Percentiles rank a stretch among this genome's conserved stretches.
Evolutionary conservation across 2,329 filamentous ascomycete species (phyloP).

Genomic region (Stenocarpella maydis): DNA sequence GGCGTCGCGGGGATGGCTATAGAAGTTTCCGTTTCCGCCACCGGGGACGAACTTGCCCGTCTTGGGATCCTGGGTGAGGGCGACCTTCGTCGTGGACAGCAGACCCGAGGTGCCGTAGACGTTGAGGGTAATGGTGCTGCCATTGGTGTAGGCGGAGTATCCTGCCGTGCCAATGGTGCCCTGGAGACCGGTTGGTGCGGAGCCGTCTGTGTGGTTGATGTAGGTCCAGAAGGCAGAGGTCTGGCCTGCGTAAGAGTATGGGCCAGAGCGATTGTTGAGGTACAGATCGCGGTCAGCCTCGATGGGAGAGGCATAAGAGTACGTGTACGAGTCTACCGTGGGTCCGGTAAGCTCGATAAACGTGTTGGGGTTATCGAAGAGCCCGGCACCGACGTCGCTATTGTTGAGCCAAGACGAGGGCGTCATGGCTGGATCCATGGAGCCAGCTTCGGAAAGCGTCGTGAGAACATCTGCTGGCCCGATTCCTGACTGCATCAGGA

Average conservation of each 20-base stretch:
- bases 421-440: constrained; percentile 38
- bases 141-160: constrained; percentile 48
- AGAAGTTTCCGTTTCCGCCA: constrained; percentile 54
- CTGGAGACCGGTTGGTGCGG: constrained; percentile 53
- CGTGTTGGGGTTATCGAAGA: constrained; percentile 66
- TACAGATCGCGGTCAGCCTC: constrained; percentile 54
- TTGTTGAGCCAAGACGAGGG: constrained; percentile 57
- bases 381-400: constrained; percentile 55
- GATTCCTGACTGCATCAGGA: constrained; percentile 52
- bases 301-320: constrained; percentile 55
- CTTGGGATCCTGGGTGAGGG: constrained; percentile 42
- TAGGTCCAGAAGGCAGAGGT: constrained; percentile 62
- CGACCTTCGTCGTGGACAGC: constrained; percentile 55
- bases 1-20: constrained; percentile 56
- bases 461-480: constrained; percentile 41
- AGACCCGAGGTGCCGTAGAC: constrained; percentile 65
- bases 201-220: constrained; percentile 51
- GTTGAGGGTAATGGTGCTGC: constrained; percentile 62
- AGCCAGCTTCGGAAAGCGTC: constrained; percentile 27
- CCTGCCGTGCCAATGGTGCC: constrained; percentile 61
- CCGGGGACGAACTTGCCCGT: constrained; percentile 53
- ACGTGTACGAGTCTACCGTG: constrained; percentile 54
- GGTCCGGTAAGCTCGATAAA: constrained; percentile 57
- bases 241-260: constrained; percentile 61
- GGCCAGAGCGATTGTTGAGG: constrained; percentile 56